Percentiles rank a stretch among this genome's conserved stretches.
Conservation (phyloP, 805 yeast genomes). For the Monosporozyma aerobia region DNA sequence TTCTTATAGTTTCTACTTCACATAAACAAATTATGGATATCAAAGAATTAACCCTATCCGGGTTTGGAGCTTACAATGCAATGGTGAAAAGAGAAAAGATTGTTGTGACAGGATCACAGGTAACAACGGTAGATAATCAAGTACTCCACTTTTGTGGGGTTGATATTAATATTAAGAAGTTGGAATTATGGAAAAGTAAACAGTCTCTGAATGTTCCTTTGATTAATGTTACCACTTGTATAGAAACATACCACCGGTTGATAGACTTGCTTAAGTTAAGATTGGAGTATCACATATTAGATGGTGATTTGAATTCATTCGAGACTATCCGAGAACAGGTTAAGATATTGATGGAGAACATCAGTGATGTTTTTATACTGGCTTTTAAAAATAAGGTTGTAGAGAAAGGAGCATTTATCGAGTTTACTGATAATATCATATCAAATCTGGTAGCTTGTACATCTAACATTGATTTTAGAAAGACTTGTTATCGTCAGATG, state of each 20-base stretch:
- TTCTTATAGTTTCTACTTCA: slow-evolving; percentile 52
- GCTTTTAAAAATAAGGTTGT: slow-evolving; percentile 2
- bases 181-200: slow-evolving; percentile 32
- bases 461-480: neutral
- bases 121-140: neutral
- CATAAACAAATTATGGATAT: slow-evolving; percentile 25
- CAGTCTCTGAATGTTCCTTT: slow-evolving; percentile 13
- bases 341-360: slow-evolving; percentile 2
- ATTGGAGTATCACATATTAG: slow-evolving; percentile 26
- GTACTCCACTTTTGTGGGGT: slow-evolving; percentile 36
- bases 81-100: slow-evolving; percentile 35
- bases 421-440: neutral
- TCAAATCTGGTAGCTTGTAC: neutral
- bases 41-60: slow-evolving; percentile 24
- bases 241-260: slow-evolving; percentile 20
- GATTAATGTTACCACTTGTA: slow-evolving; percentile 8
- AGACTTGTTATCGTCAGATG: neutral
- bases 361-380: slow-evolving; percentile 1
- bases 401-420: neutral
- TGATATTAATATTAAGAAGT: slow-evolving; percentile 26
- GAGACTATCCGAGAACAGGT: slow-evolving; percentile 5
- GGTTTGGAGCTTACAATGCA: slow-evolving; percentile 38
- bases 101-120: slow-evolving; percentile 17
- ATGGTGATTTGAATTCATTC: slow-evolving; percentile 13
- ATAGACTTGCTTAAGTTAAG: slow-evolving; percentile 26